These are phyloP conservation scores for Annona cherimola DNA, from an alignment of 164 flowering plant species.

Conservation along the genomic window DNA sequence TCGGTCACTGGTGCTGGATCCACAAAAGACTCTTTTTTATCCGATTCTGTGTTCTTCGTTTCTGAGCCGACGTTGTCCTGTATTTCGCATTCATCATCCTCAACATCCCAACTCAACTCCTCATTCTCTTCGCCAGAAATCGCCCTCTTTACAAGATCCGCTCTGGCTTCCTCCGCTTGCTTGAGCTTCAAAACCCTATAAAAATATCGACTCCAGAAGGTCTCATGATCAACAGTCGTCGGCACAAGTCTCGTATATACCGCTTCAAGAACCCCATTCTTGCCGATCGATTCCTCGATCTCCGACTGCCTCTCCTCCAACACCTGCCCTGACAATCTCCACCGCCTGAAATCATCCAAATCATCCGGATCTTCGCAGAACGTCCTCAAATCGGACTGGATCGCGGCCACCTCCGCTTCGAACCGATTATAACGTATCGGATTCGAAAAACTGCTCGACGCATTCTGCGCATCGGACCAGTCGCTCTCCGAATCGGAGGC, in stretches of 20 bases:
- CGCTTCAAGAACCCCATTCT: constrained; percentile 41
- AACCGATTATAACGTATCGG: constrained; percentile 50
- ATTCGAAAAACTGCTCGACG: constrained; percentile 9
- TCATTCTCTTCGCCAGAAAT: constrained; percentile 71
- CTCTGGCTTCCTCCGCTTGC: constrained; percentile 69
- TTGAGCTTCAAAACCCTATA: constrained; percentile 54
- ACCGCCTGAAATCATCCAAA: constrained; percentile 41
- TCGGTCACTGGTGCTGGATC: background rate
- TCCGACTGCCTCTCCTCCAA: constrained; percentile 51
- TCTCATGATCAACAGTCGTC: constrained; percentile 34
- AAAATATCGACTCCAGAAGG: constrained; percentile 75
- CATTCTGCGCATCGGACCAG: constrained; percentile 15
- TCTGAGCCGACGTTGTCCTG: background rate
- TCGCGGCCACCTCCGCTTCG: constrained; percentile 41
- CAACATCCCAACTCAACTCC: constrained; percentile 88
- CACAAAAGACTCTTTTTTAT: constrained; percentile 1
- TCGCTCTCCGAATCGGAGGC: constrained; percentile 26
- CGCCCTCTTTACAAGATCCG: constrained; percentile 62
- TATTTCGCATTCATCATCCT: constrained; percentile 40
- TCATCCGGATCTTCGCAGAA: constrained; percentile 63
- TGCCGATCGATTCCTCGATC: constrained; percentile 41
- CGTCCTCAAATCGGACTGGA: constrained; percentile 48
- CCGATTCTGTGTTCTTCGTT: background rate
- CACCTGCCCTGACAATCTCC: constrained; percentile 57
- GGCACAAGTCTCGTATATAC: constrained; percentile 57